phyloP scores from a whole-genome alignment of 495 filamentous ascomycete genomes.

The Parmelia sp. region DNA sequence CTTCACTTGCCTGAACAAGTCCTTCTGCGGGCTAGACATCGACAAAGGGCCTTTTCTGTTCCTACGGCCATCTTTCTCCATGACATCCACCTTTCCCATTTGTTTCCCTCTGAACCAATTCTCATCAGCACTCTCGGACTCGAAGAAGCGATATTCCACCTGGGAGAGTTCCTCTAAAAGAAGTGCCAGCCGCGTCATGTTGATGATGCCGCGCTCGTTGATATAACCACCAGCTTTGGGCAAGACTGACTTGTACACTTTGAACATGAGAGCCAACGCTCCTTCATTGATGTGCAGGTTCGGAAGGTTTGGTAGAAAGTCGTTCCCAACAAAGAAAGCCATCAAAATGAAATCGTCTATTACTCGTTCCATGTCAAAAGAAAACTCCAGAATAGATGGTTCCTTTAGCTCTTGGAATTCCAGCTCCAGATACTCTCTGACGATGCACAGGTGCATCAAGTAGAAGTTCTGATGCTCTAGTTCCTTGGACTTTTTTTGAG shows the following conservation, averaged over 20 bases:
- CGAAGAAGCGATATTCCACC: conserved; percentile 87
- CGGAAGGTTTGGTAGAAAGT: conserved; percentile 95
- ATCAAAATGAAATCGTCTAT: conserved; percentile 99
- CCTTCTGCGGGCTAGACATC: conserved; percentile 73
- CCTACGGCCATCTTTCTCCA: conserved; percentile 45
- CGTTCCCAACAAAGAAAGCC: conserved; percentile 99
- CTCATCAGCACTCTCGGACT: conserved; percentile 78
- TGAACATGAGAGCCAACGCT: conserved; percentile 92
- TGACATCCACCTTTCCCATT: conserved; percentile 52
- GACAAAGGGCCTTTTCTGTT: conserved; percentile 57
- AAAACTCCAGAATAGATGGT: conserved; percentile 65
- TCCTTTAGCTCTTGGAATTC: conserved; percentile 92
- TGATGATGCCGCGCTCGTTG: conserved; percentile 89
- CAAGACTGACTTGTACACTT: conserved; percentile 85
- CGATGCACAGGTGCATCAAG: conserved; percentile 92
- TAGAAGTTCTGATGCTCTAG: conserved; percentile 99
- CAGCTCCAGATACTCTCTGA: conserved; percentile 91
- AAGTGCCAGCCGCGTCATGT: conserved; percentile 67
- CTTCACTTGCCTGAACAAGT: conserved; percentile 74
- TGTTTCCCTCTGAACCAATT: conserved; percentile 88
- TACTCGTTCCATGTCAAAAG: conserved; percentile 90
- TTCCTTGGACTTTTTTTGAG: conserved; percentile 82
- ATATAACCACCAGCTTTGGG: conserved; percentile 90
- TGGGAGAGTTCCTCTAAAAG: conserved; percentile 77
- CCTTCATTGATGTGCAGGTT: conserved; percentile 98